Evolutionary conservation across 163 green algal genomes (phyloP).

Genomic region (Scenedesmus sp.): DNA sequence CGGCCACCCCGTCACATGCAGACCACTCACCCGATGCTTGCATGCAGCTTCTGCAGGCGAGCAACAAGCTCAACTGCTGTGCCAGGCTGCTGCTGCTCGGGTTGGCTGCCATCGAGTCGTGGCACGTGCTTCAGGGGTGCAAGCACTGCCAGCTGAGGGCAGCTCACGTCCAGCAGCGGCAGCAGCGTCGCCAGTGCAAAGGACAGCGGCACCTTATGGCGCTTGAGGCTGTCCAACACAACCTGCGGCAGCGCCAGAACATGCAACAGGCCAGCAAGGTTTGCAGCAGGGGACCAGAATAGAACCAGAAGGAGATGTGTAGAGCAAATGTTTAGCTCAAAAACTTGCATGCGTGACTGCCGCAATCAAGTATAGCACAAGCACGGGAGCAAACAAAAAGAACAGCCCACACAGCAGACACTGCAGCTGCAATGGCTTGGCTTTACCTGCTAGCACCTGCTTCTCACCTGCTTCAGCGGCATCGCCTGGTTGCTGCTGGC

Average conservation of each 20-base stretch:
- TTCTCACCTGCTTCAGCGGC: slow-evolving; percentile 35
- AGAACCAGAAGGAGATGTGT: not conserved
- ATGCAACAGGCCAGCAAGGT: not conserved
- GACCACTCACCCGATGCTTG: slow-evolving; percentile 36
- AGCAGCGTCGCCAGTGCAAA: slow-evolving; percentile 40
- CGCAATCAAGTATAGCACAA: not conserved
- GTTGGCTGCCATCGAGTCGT: not conserved
- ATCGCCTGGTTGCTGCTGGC: not conserved
- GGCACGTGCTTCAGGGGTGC: slow-evolving; percentile 13
- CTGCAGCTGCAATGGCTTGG: not conserved
- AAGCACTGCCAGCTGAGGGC: slow-evolving; percentile 40
- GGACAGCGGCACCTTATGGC: slow-evolving; percentile 33
- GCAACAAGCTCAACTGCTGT: slow-evolving; percentile 31
- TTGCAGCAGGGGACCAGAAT: not conserved
- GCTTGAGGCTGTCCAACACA: slow-evolving; percentile 48
- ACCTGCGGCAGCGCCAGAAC: not conserved
- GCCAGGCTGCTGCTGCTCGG: not conserved
- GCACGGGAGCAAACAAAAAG: not conserved
- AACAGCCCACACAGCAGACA: not conserved
- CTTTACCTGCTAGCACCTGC: not conserved
- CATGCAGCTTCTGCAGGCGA: slow-evolving; percentile 25
- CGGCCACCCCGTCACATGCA: too few species aligned
- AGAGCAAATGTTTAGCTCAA: not conserved
- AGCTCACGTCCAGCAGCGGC: slow-evolving; percentile 26
- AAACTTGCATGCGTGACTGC: not conserved